A percentile compares a stretch with the other conserved stretches of the same genome.
phyloP scores from a whole-genome alignment of 192 early-diverging fungal genomes.

The Entomortierella chlamydospora region DNA sequence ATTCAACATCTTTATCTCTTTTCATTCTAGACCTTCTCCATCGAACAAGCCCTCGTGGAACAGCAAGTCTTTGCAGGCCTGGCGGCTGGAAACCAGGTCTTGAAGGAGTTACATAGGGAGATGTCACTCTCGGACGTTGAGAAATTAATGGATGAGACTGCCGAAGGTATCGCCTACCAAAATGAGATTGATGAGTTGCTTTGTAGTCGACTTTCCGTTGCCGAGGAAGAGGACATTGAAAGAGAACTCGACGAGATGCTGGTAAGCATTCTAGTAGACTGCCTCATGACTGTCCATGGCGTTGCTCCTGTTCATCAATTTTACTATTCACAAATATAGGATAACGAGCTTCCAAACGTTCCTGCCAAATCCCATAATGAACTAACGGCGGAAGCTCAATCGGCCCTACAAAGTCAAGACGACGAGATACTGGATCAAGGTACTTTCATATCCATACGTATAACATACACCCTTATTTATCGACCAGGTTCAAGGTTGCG shows the following conservation, averaged over 20 bases:
- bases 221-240: conserved; percentile 90
- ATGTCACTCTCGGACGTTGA: conserved; percentile 93
- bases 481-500: too few species aligned
- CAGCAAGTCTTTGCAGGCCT: conserved; percentile 89
- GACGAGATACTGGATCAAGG: not conserved
- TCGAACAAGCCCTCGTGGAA: conserved; percentile 95
- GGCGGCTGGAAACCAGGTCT: conserved; percentile 85
- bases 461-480: not conserved
- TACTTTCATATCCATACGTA: not conserved
- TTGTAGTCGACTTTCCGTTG: conserved; percentile 74
- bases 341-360: not conserved
- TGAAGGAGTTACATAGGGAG: conserved; percentile 87
- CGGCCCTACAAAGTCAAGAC: conserved; percentile 8
- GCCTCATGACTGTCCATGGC: too few species aligned
- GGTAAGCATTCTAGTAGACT: conserved; percentile 18
- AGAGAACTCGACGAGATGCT: conserved; percentile 75
- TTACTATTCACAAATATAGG: not conserved
- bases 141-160: conserved; percentile 94
- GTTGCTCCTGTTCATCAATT: too few species aligned
- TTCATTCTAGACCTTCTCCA: conserved; percentile 70
- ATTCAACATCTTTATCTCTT: too few species aligned
- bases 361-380: not conserved
- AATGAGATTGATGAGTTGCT: conserved; percentile 90
- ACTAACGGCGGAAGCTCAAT: too few species aligned
- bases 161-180: conserved; percentile 96